Base-by-base conservation (phyloP, 1,139 yeast species). In the Diutina neorugosa region DNA sequence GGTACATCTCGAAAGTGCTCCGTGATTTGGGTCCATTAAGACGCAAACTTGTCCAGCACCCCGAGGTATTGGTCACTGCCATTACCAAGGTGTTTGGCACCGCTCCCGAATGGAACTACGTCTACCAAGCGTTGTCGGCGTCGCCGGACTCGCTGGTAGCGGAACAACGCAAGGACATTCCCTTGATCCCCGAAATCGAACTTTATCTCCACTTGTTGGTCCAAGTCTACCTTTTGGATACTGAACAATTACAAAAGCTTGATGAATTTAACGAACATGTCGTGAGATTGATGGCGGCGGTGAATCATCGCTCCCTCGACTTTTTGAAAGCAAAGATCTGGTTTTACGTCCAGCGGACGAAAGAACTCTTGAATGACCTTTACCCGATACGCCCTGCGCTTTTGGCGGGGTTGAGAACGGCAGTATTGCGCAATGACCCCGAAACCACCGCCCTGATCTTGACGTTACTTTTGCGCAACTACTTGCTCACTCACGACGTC, bases 391-490 rank as follows among this genome's bases (percentile, higher is more conserved):
- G 95, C 63, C 80, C 88, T 7, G 82, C 77, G 51, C 74, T 93
- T 63, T 78, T 89, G 65, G 71, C 76, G 44, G 88, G 87, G 18
- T 77, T 93, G 64, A 82, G 97, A 69, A 86, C 95, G 3, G 91
- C 97, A 3, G 84, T 96, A 25, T 78, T 94, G 60, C 84, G 96
- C 62, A 97, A 93, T 63, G 98, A 94, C 65, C 77, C 78, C 54
- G 98, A 93, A 68, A 89, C 97, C 1, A 87, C 88, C 55, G 96
- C 96, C 11, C 82, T 90, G 58, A 74, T 90, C 55, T 85, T 90
- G 56, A 90, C 96, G 21, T 74, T 90, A 58, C 76, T 93, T 59
- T 73, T 94, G 63, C 83, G 98, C 67, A 84, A 84, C 65, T 91
- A 86, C 63, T 72, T 91, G 60, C 71, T 82, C 55, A 71, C 84